Evolutionary conservation across 495 filamentous ascomycete genomes (phyloP).

Genomic region (Podospora bellae-mahoneyi): DNA sequence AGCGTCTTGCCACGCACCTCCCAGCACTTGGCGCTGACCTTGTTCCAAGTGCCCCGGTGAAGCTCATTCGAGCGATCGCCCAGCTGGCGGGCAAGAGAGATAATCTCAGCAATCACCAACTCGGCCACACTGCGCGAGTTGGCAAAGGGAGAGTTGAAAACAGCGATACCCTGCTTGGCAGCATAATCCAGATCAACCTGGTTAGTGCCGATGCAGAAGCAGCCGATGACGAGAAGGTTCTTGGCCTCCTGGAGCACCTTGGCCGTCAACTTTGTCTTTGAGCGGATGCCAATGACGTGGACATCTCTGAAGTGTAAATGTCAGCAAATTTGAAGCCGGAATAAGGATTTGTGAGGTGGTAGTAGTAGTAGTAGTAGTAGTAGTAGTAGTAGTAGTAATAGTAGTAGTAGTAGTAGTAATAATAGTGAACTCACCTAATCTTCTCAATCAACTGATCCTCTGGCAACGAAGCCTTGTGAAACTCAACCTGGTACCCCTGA

Average conservation of each 20-base stretch:
- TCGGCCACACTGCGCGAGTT: constrained; percentile 97
- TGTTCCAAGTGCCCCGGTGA: constrained; percentile 95
- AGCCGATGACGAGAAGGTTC: constrained; percentile 92
- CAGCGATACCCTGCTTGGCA: constrained; percentile 85
- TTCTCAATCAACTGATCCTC: constrained; percentile 96
- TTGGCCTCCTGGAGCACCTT: constrained; percentile 83
- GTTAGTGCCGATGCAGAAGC: constrained; percentile 99
- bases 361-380: too few species aligned
- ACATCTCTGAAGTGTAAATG: constrained; percentile 60
- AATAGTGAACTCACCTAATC: constrained; percentile 64
- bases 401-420: too few species aligned
- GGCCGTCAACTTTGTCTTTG: constrained; percentile 90
- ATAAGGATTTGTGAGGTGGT: too few species aligned
- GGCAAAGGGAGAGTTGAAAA: constrained; percentile 99
- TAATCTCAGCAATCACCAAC: constrained; percentile 91
- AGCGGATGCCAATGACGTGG: constrained; percentile 96
- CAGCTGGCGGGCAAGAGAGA: constrained; percentile 84
- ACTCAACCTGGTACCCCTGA: constrained; percentile 96
- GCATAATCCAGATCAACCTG: constrained; percentile 94
- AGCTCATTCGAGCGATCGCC: constrained; percentile 93
- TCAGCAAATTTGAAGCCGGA: too few species aligned
- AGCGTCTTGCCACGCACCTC: constrained; percentile 97
- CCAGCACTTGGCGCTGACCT: constrained; percentile 94
- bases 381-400: too few species aligned
- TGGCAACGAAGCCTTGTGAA: constrained; percentile 79